These are phyloP conservation scores for Aspergillus mulundensis DNA, from an alignment of 495 filamentous ascomycete species.

Conservation along the genomic window DNA sequence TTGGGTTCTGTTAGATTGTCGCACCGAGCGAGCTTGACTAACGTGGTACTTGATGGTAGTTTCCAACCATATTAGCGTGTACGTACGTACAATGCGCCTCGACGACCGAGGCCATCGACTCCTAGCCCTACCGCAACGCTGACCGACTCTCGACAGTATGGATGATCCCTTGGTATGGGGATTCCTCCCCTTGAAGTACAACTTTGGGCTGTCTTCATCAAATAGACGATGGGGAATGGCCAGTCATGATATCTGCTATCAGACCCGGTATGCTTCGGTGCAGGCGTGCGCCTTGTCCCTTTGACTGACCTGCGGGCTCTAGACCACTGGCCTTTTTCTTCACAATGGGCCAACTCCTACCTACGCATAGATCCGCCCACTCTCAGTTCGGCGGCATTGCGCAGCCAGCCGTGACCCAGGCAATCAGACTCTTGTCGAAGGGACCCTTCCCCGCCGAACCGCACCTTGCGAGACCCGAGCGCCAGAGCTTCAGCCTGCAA, in stretches of 20 bases:
- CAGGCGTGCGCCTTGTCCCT: neutral
- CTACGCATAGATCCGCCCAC: conserved; percentile 76
- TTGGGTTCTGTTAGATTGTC: neutral
- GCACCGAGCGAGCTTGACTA: conserved; percentile 5
- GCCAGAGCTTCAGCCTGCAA: conserved; percentile 34
- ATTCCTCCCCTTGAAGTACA: conserved; percentile 66
- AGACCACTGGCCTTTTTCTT: conserved; percentile 69
- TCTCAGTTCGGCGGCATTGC: conserved; percentile 69
- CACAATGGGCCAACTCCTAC: conserved; percentile 79
- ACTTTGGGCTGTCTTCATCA: conserved; percentile 53
- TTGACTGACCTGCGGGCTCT: conserved; percentile 20
- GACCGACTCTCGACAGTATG: conserved; percentile 53
- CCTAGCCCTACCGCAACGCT: conserved; percentile 15
- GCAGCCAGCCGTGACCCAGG: conserved; percentile 83
- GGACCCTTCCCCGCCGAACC: conserved; percentile 49
- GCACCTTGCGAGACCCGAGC: conserved; percentile 32
- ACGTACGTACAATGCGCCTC: conserved; percentile 49
- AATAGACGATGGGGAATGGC: conserved; percentile 84
- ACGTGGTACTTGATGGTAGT: conserved; percentile 49
- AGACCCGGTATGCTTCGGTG: conserved; percentile 28
- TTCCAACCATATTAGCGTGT: conserved; percentile 95
- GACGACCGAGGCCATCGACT: conserved; percentile 6
- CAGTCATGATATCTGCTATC: conserved; percentile 86
- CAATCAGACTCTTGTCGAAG: conserved; percentile 75
- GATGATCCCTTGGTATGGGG: conserved; percentile 96